Evolutionary conservation across 768 basidiomycete species (phyloP).

Genomic region (Rhizopogon sp.): DNA sequence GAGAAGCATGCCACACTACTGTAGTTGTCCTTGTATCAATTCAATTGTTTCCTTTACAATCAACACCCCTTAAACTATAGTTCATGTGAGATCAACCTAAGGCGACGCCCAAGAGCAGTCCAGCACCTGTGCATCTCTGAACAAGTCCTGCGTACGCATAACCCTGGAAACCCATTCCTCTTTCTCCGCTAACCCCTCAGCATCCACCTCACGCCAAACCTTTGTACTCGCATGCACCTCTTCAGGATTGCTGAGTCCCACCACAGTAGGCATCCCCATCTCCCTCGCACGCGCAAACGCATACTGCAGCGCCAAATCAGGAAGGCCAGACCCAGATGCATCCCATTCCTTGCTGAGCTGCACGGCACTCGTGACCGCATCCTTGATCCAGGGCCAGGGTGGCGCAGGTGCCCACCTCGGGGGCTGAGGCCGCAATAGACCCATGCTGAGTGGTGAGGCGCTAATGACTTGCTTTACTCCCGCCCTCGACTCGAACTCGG

Average conservation of each 20-base stretch:
- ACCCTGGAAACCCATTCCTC: conserved; percentile 40
- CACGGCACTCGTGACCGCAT: conserved; percentile 36
- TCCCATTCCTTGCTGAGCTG: conserved; percentile 31
- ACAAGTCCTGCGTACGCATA: conserved; percentile 33
- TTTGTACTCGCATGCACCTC: conserved; percentile 75
- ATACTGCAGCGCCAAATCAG: conserved; percentile 70
- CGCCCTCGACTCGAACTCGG: conserved; percentile 56
- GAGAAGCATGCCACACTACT: background rate
- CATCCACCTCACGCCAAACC: conserved; percentile 61
- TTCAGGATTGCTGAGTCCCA: conserved; percentile 61
- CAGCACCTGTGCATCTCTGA: conserved; percentile 42
- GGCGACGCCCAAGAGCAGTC: conserved; percentile 77
- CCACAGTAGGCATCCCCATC: conserved; percentile 54
- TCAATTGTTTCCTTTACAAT: background rate
- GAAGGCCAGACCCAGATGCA: conserved; percentile 34
- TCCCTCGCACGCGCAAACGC: conserved; percentile 47
- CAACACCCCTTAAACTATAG: background rate
- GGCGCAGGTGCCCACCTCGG: conserved; percentile 82
- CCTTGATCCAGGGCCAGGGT: conserved; percentile 28
- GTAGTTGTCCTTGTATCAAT: background rate
- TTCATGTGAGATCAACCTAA: conserved; percentile 4
- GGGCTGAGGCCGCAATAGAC: conserved; percentile 53
- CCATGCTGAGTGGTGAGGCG: conserved; percentile 86
- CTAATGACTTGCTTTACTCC: conserved; percentile 62
- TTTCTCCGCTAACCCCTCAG: conserved; percentile 26